Base-by-base conservation (phyloP, 495 filamentous ascomycete species). In the Penicillium taxi region DNA sequence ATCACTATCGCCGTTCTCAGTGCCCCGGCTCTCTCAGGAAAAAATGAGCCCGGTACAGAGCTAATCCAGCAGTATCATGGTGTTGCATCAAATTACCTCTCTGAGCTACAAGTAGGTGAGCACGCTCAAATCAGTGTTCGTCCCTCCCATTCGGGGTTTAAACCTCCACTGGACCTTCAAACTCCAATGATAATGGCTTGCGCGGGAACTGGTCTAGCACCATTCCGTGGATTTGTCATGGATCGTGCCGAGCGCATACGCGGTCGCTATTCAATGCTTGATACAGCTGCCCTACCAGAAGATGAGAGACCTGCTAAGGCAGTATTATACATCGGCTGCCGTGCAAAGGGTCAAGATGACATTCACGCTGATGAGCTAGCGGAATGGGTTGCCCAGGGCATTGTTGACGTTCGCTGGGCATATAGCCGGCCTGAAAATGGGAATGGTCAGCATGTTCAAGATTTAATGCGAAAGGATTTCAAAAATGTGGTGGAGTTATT, bases 221-320 rank as follows among this genome's bases (percentile, higher is more conserved):
- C 81, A 0, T 84, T 86, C 69, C 69, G 78, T 0, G 80, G 78
- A 5, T 85, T 86, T 50, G 42, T 82, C 8, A 74, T 84, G 54
- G 80, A 86, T 41, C 76, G 81, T 7, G 75, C 73, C 0, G 66
- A 66, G 22, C 69, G 69, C 48, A 62, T 77, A 15, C 63, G 59
- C 11, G 69, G 67, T 0, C 75, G 74, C 1, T 59, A 66, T 11
- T 52, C 39, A 33, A 41, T 45, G 0, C 18, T 33, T 13, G 31
- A 41, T 12, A 37, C 36, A 0, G 36, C 42, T 1, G 44, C 49
- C 7, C 15, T 46, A 1, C 24, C 44, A 0, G 40, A 45, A n/a
- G 18, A 23, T 1, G 43, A 46, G 2, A 59, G 57, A 15, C 61
- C 82, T 0, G 80, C 73, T 0, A 70, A 63, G 2, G 80, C 80